Evolutionary conservation across 2,329 filamentous ascomycete genomes (phyloP), one percentile per base, ranked within the genome.

Genomic region (Nannizzia gypsea): DNA sequence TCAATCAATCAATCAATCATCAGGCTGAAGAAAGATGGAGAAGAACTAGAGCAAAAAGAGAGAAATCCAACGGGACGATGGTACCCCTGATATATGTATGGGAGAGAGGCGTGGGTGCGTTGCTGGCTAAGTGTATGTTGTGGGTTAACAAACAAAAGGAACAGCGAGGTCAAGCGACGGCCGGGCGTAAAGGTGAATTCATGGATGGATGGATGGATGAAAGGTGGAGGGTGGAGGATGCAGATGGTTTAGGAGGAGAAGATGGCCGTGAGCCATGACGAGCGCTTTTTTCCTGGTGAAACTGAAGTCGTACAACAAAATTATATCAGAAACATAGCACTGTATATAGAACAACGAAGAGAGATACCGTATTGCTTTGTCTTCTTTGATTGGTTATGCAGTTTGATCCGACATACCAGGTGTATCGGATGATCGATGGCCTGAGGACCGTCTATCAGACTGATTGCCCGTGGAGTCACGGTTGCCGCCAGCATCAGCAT

Each of bases 231-330:
- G 34, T 34, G 31, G 22, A 31, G 34, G 22, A 15, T 56, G n/a
- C 36, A n/a, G 8, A 13, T 56, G 31, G 44, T 50, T 22, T 38
- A 42, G 17, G 54, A 24, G 13, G 60, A 48, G 58, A 63, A 63
- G 20, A 63, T 62, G 52, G 62, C 58, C 17, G 63, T 58, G 9
- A 67, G 60, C 65, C 65, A 67, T 8, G 65, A 67, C 36, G 63
- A 56, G 13, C 50, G 50, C n/a, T 61, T 63, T 54, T 63, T 66
- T 22, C 44, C 56, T 6, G 59, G 56, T 22, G 66, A 64, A 46
- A 52, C 62, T 66, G 58, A 28, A 50, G 52, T 50, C 34, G 17
- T 20, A 28, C 52, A 42, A 34, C 13, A 36, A 13, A 36, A n/a
- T n/a, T 31, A 57, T 52, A 44, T 46, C 34, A 58, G 26, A 58